Base-by-base conservation (phyloP, 305 asterid genomes). In the Solanum hybrid region DNA sequence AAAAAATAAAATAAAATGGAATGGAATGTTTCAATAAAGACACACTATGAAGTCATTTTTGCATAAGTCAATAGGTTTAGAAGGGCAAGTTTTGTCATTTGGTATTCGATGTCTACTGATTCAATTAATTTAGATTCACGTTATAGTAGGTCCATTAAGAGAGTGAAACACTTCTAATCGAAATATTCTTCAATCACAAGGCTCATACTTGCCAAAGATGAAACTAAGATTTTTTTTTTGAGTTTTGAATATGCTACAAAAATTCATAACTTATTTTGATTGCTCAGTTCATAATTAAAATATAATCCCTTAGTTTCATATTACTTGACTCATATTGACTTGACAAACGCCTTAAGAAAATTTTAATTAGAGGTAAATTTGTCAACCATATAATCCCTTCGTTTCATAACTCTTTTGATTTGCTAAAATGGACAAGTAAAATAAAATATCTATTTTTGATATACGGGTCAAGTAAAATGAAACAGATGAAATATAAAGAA, bases 161-260 rank as follows among this genome's bases (percentile, higher is more conserved):
- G 2, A 10, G 2, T 9, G n/a, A 79, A 34, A 36, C 1, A 0
- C 10, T 5, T 0, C 10, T 79, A 10, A 22, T 5, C 7, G 0
- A 22, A 34, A 22, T 0, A 34, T 34, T 79, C 10, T 34, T 22
- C 45, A 9, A 5, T 36, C 3, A 34, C 5, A 34, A 78, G 7
- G 3, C 15, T 17, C 13, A 3, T 77, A 57, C 0, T 1, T 4
- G 36, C 1, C 15, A 75, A 2, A 76, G 0, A 4, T 4, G 5
- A 31, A 31, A 9, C 3, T 14, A 76, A 14, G 5, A 31, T 76
- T 3, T 7, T 3, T 76, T 31, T 76, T 31, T 15, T 76, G 6
- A 17, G 5, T 31, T 76, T 3, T 76, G 39, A 68, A 61, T 20
- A 57, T 57, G 70, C 61, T 45, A 45, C 10, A 57, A 17, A 2